Base-by-base conservation (phyloP, 2,329 filamentous ascomycete genomes). In the Diaporthe capsici region DNA sequence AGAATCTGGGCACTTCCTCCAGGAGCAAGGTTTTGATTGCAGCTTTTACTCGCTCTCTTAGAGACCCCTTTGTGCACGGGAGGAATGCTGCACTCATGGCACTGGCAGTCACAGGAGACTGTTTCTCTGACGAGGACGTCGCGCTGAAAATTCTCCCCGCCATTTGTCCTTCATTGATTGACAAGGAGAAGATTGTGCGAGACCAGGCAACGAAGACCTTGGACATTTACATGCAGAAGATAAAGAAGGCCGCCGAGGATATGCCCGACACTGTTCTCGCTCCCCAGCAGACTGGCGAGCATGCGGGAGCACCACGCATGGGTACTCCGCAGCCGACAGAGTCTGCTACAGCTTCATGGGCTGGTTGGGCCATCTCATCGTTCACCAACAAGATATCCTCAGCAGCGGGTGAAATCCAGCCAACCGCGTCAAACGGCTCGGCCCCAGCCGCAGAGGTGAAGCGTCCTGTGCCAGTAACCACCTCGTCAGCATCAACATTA, bases 311-410 rank as follows among this genome's bases (percentile, higher is more conserved):
- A 0, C 93, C 94, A 1, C 91, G 95, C 47, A 97, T 98, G 88
- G 92, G 93, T 77, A 97, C 94, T 1, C 93, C 95, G 1, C 94
- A 95, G 76, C 86, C 90, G 2, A 84, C 81, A 76, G 84, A 86
- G 61, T 90, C 89, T 53, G 89, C 93, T 72, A 87, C 89, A 31
- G 92, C 92, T 3, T 89, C 89, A 5, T 98, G 97, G 97, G 92
- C 97, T 1, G 97, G 97, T 17, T 99, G 97, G 97, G 97, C 97
- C 1, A 98, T 99, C 73, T 98, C 97, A 0, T 98, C 95, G 1
- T 99, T 99, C 82, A 98, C 97, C 2, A 98, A 98, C 84, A 98
- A 98, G 81, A 84, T 98, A 17, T 93, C 95, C 2, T 86, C 94
- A 0, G 95, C 95, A 0, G 94, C 94, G 12, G 97, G 97, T 25